phyloP scores from a whole-genome alignment of 768 basidiomycete genomes.

The Psilocybe subaeruginosa region DNA sequence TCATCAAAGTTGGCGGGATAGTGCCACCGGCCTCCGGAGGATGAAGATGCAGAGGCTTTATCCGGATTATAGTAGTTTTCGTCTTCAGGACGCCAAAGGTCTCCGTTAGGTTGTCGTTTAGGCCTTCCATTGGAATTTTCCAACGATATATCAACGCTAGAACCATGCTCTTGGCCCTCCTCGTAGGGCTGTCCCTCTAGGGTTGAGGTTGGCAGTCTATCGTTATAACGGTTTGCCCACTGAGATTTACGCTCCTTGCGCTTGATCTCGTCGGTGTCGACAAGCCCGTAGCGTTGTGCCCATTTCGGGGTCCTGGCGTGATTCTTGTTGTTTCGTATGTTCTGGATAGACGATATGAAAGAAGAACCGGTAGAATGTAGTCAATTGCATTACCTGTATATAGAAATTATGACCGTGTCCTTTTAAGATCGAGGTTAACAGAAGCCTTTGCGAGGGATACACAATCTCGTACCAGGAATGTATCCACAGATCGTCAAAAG shows the following conservation, averaged over 20 bases:
- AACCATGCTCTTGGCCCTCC: slow-evolving; percentile 73
- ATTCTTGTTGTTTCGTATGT: slow-evolving; percentile 95
- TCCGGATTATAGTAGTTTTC: slow-evolving; percentile 70
- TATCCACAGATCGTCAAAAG: slow-evolving; percentile 90
- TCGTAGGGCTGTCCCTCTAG: slow-evolving; percentile 73
- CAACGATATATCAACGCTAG: slow-evolving; percentile 42
- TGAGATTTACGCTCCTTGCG: slow-evolving; percentile 82
- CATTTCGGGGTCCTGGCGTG: slow-evolving; percentile 94
- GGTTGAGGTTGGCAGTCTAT: slow-evolving; percentile 71
- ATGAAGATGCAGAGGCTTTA: slow-evolving; percentile 39
- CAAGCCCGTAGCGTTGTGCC: slow-evolving; percentile 88
- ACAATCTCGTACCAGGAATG: slow-evolving; percentile 64
- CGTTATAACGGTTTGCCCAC: slow-evolving; percentile 88
- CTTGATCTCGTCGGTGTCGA: slow-evolving; percentile 76
- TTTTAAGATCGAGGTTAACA: slow-evolving; percentile 28
- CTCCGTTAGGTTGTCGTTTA: slow-evolving; percentile 47
- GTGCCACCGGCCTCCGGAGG: slow-evolving; percentile 70
- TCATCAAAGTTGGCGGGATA: slow-evolving; percentile 88
- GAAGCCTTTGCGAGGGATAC: slow-evolving; percentile 1
- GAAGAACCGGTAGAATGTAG: background rate
- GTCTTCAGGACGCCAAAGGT: slow-evolving; percentile 76
- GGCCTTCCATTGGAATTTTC: slow-evolving; percentile 29
- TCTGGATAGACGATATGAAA: slow-evolving; percentile 47
- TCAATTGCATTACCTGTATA: slow-evolving; percentile 62
- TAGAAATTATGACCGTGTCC: slow-evolving; percentile 95